Base-by-base conservation (phyloP, 2,329 filamentous ascomycete species). In the Phialophora verrucosa region DNA sequence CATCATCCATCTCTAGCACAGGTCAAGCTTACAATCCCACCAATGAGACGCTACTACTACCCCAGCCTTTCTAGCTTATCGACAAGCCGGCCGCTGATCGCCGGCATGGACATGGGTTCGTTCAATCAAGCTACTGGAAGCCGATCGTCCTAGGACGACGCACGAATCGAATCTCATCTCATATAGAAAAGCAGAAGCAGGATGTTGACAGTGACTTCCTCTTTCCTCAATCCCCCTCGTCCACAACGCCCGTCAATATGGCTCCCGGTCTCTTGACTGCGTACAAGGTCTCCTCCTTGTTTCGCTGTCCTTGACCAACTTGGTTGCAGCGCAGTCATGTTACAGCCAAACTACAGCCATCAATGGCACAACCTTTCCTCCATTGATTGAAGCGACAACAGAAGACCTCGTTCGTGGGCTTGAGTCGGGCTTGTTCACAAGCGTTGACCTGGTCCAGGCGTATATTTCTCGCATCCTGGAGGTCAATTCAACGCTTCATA, bases 391-490 rank as follows among this genome's bases (percentile, higher is more conserved):
- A 70, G 84, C 81, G 12, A 83, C 82, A 0, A 78, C 79, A 1
- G 84, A 86, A 53, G 81, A 86, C 27, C 76, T 88, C 25, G 75
- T 78, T 29, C 72, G 74, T 49, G 85, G 85, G 1, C 75, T 88
- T 10, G 78, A 82, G 53, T 75, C 75, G 20, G 80, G 80, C 2
- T 76, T 79, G n/a, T 88, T 85, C 68, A 85, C 81, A 1, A 87
- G 84, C 70, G 81, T 84, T n/a, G 83, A 88, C 64, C 76, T 88
- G 20, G 85, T 87, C 53, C 79, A 84, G 78, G 82, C 83, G 4
- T 87, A 87, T 71, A 77, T 80, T 14, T 77, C 75, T 32, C 80
- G 84, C 20, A 86, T 85, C 56, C 67, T 77, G 5, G 80, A 87
- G 71, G 82, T 87, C 71, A 87, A 87, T 72, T 73, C 74, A 20